phyloP scores from a whole-genome alignment of 257 asterid species.

The Pogostemon cablin region DNA sequence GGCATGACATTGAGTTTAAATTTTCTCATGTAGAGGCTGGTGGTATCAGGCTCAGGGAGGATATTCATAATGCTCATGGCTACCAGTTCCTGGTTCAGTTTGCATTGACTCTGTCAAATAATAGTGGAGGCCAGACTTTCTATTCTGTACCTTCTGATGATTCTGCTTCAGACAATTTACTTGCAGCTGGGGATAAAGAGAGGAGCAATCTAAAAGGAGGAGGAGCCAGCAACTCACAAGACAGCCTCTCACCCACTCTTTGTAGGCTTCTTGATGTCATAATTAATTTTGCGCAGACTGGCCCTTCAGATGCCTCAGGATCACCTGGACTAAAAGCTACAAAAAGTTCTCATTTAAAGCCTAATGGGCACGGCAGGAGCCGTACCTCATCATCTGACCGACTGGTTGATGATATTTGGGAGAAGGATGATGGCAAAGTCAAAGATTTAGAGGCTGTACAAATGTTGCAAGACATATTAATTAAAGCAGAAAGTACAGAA shows the following conservation, averaged over 20 bases:
- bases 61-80: conserved; percentile 98
- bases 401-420: conserved; percentile 75
- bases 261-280: conserved; percentile 91
- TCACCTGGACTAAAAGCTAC: conserved; percentile 51
- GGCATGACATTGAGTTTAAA: conserved; percentile 43
- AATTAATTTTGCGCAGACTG: conserved; percentile 80
- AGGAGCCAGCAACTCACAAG: conserved; percentile 48
- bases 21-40: conserved; percentile 82
- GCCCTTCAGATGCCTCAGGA: conserved; percentile 55
- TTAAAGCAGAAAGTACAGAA: conserved; percentile 85
- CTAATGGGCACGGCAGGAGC: conserved; percentile 67
- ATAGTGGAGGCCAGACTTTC: conserved; percentile 51
- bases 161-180: conserved; percentile 45
- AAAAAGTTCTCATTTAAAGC: conserved; percentile 58
- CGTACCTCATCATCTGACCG: conserved; percentile 77
- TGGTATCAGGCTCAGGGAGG: conserved; percentile 87
- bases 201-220: conserved; percentile 38
- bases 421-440: conserved; percentile 82
- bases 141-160: conserved; percentile 50
- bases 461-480: conserved; percentile 92
- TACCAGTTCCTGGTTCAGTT: conserved; percentile 96
- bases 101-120: conserved; percentile 80
- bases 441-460: conserved; percentile 97
- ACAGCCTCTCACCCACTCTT: conserved; percentile 77
- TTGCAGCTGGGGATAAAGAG: conserved; percentile 42